Percentiles rank a stretch among this genome's conserved stretches.
phyloP scores from a whole-genome alignment of 2,329 filamentous ascomycete species.

The Emmonsiellopsis sp. region DNA sequence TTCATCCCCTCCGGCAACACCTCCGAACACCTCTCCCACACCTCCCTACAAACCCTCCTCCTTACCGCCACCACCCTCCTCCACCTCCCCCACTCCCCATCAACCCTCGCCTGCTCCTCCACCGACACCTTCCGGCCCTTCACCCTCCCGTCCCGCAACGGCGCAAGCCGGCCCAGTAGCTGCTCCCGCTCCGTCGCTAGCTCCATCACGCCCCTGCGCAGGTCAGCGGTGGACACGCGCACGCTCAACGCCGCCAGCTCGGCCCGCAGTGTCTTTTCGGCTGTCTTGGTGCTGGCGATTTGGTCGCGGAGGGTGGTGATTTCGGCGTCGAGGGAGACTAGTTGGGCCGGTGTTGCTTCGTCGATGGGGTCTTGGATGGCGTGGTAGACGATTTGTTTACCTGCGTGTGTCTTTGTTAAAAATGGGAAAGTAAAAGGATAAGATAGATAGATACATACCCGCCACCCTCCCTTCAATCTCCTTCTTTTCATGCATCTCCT shows the following conservation, averaged over 20 bases:
- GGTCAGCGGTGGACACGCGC: conserved; percentile 43
- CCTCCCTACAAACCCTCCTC: conserved; percentile 40
- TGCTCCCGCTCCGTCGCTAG: conserved; percentile 39
- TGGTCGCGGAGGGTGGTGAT: conserved; percentile 39
- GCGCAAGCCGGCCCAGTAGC: conserved; percentile 33
- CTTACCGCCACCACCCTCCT: conserved; percentile 30
- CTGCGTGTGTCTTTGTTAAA: conserved; percentile 22
- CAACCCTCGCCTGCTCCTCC: conserved; percentile 40
- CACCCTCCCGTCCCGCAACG: conserved; percentile 29
- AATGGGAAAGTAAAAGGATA: neutral
- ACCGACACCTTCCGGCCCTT: conserved; percentile 34
- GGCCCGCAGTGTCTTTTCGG: conserved; percentile 42
- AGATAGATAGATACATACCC: conserved; percentile 27
- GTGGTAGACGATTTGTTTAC: conserved; percentile 57
- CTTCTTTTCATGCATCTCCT: conserved; percentile 53
- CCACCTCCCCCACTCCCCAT: conserved; percentile 41
- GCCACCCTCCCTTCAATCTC: conserved; percentile 50
- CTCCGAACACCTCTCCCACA: conserved; percentile 44
- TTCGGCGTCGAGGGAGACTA: conserved; percentile 41
- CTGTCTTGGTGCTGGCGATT: conserved; percentile 35
- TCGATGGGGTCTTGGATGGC: conserved; percentile 44
- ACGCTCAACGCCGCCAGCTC: conserved; percentile 39
- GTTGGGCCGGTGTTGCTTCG: conserved; percentile 38
- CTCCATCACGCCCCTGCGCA: conserved; percentile 34
- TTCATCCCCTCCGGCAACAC: conserved; percentile 38